Percentiles rank a stretch among this genome's conserved stretches.
Evolutionary conservation across 1,284 basidiomycete genomes (phyloP).

Genomic region (Singerocomus inundabilis): DNA sequence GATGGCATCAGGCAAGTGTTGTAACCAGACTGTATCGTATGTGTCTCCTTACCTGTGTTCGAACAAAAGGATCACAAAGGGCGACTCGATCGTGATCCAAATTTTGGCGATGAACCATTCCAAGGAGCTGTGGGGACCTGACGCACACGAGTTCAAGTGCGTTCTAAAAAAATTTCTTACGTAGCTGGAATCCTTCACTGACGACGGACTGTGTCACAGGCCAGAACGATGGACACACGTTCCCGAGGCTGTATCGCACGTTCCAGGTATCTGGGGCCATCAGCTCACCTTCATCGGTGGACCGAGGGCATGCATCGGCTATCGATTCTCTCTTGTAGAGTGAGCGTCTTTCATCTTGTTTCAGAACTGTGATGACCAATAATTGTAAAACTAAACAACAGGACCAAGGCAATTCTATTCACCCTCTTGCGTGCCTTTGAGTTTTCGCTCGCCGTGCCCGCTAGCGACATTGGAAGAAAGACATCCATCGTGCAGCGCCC

Average conservation of each 20-base stretch:
- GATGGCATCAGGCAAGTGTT: constrained; percentile 26
- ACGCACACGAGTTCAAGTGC: constrained; percentile 37
- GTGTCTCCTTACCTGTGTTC: not conserved
- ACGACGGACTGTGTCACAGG: constrained; percentile 10
- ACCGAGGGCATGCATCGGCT: constrained; percentile 64
- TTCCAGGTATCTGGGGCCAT: constrained; percentile 62
- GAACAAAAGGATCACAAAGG: constrained; percentile 37
- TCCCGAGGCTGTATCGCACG: constrained; percentile 42
- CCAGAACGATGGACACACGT: constrained; percentile 59
- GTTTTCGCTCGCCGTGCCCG: constrained; percentile 50
- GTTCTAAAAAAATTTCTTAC: not conserved
- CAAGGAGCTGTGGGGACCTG: constrained; percentile 46
- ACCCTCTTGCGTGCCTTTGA: constrained; percentile 56
- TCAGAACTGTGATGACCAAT: too few species aligned
- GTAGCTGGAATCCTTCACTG: not conserved
- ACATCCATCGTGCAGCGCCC: constrained; percentile 41
- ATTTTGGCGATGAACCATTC: constrained; percentile 41
- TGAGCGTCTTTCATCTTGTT: constrained; percentile 25
- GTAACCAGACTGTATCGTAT: not conserved
- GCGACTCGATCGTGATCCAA: constrained; percentile 39
- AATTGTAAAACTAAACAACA: constrained; percentile 13
- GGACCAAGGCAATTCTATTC: constrained; percentile 60
- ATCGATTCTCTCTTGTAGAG: constrained; percentile 69
- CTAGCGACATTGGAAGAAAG: constrained; percentile 40
- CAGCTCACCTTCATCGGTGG: constrained; percentile 61